These are phyloP conservation scores for Fusarium succisae DNA, from an alignment of 2,329 filamentous ascomycete species.

Conservation along the genomic window DNA sequence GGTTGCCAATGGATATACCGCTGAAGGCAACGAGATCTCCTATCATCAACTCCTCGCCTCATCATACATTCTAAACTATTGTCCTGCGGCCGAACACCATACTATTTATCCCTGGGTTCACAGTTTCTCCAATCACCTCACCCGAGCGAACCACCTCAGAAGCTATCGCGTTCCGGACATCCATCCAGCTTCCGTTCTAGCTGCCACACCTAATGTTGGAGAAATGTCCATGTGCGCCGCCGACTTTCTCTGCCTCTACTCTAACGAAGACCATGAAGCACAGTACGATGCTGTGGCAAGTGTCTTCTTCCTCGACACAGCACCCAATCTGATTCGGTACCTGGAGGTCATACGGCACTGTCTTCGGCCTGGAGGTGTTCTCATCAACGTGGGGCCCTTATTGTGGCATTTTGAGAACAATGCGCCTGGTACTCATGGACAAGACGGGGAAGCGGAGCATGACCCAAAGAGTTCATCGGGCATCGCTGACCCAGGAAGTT, in stretches of 20 bases:
- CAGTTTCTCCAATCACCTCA: slow-evolving; percentile 85
- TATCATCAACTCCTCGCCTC: slow-evolving; percentile 96
- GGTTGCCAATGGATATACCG: slow-evolving; percentile 74
- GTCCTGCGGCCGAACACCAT: slow-evolving; percentile 68
- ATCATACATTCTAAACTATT: slow-evolving; percentile 77
- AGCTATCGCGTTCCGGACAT: slow-evolving; percentile 82
- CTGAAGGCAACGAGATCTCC: slow-evolving; percentile 94
- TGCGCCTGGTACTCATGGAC: slow-evolving; percentile 65
- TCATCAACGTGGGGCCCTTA: slow-evolving; percentile 90
- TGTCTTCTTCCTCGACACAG: slow-evolving; percentile 97
- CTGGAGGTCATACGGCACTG: slow-evolving; percentile 84
- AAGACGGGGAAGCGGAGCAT: slow-evolving; percentile 60
- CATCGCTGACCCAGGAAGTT: slow-evolving; percentile 87
- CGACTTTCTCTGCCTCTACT: slow-evolving; percentile 91
- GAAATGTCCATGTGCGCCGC: slow-evolving; percentile 93
- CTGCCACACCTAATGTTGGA: slow-evolving; percentile 54
- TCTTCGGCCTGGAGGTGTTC: slow-evolving; percentile 78
- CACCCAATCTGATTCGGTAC: slow-evolving; percentile 90
- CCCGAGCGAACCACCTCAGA: slow-evolving; percentile 77
- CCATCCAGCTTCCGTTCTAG: slow-evolving; percentile 70
- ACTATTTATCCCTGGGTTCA: slow-evolving; percentile 86
- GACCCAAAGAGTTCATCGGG: slow-evolving; percentile 65
- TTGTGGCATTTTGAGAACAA: slow-evolving; percentile 95
- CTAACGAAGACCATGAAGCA: slow-evolving; percentile 66
- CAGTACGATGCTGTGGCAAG: slow-evolving; percentile 84